phyloP scores from a whole-genome alignment of 331 rosid genomes.

The Telfairia occidentalis region DNA sequence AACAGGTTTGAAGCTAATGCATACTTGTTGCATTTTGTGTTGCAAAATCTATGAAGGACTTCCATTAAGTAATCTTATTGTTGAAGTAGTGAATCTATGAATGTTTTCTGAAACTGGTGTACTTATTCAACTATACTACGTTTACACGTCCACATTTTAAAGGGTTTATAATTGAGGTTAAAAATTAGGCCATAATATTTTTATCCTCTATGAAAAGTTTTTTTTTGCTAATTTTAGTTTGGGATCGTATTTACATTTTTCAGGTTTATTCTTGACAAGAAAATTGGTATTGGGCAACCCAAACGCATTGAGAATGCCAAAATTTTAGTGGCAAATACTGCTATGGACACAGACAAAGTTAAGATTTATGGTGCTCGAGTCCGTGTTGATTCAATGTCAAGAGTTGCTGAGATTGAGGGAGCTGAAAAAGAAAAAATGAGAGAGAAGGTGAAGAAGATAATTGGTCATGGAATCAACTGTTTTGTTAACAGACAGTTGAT shows the following conservation, averaged over 20 bases:
- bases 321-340: slow-evolving; percentile 89
- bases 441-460: slow-evolving; percentile 90
- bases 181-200: background rate
- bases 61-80: background rate
- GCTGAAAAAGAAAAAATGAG: slow-evolving; percentile 95
- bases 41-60: background rate
- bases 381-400: slow-evolving; percentile 91
- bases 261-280: slow-evolving; percentile 98
- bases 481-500: slow-evolving; percentile 88
- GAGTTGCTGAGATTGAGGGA: slow-evolving; percentile 84
- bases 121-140: background rate
- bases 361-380: slow-evolving; percentile 94
- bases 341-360: slow-evolving; percentile 95
- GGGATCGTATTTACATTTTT: slow-evolving; percentile 8
- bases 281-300: slow-evolving; percentile 97
- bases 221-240: background rate
- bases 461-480: slow-evolving; percentile 85
- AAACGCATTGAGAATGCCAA: slow-evolving; percentile 89
- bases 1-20: background rate
- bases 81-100: background rate
- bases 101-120: background rate
- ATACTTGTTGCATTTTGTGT: background rate
- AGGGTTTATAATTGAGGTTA: background rate
- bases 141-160: background rate
- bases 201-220: background rate